Conservation (phyloP, 352 stramenopile genomes). For the Phytophthora tentaculata region DNA sequence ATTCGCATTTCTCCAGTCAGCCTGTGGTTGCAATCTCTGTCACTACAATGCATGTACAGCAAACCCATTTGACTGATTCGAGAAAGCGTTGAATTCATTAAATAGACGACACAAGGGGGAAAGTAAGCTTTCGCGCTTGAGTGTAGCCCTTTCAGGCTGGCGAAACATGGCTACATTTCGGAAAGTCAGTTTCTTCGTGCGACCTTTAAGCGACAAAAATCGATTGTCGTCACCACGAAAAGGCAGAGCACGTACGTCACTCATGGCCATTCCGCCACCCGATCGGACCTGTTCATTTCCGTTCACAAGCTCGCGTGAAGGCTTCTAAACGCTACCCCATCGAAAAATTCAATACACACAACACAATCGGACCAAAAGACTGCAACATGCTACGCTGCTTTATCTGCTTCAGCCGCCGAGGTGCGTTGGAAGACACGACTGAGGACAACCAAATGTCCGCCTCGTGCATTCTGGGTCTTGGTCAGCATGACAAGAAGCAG, state of each 20-base stretch:
- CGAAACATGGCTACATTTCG: no score
- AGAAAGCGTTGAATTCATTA: no score
- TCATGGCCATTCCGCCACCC: constrained; percentile 19
- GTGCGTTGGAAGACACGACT: constrained; percentile 2
- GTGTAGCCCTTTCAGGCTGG: no score
- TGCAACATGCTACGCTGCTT: constrained; percentile 45
- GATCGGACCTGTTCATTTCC: constrained; percentile 7
- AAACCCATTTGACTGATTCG: no score
- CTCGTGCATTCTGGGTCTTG: constrained; percentile 14
- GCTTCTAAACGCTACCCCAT: constrained; percentile 12
- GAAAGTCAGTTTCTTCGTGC: constrained; percentile 15
- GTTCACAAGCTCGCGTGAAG: constrained; percentile 2
- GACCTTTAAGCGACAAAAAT: neutral
- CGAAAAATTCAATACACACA: constrained; percentile 22
- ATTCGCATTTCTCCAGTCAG: no score
- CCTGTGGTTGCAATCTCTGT: no score
- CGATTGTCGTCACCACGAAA: constrained; percentile 16
- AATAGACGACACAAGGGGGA: no score
- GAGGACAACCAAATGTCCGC: constrained; percentile 13
- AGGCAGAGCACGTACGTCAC: constrained; percentile 1
- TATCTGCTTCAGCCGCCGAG: constrained; percentile 32
- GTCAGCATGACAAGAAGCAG: constrained; percentile 31
- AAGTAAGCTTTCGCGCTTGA: no score
- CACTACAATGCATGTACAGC: no score
- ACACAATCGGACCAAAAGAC: neutral